Percentiles rank a stretch among this genome's conserved stretches.
Conservation (phyloP, 2,329 filamentous ascomycete genomes). For the Aspergillus sp. region DNA sequence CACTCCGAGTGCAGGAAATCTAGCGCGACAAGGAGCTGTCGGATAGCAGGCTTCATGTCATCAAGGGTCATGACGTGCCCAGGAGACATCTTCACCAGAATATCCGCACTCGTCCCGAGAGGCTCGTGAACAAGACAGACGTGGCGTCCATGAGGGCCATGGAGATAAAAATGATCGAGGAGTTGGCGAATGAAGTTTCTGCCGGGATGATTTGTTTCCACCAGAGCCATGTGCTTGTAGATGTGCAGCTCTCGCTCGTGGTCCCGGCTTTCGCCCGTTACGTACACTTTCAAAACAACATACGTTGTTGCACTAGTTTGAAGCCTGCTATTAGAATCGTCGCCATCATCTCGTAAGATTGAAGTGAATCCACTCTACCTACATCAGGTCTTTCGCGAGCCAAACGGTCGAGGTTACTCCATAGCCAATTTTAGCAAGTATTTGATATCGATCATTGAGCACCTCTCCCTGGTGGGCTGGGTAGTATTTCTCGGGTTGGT, state of each 20-base stretch:
- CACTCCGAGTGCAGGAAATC: constrained; percentile 14
- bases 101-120: constrained; percentile 15
- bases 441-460: constrained; percentile 21
- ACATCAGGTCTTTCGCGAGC: constrained; percentile 21
- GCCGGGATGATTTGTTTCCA: constrained; percentile 17
- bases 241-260: constrained; percentile 14
- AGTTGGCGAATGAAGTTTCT: constrained; percentile 20
- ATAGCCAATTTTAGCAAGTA: constrained; percentile 25
- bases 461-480: constrained; percentile 17
- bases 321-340: constrained; percentile 1
- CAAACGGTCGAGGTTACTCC: constrained; percentile 26
- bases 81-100: constrained; percentile 7
- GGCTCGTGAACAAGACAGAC: constrained; percentile 25
- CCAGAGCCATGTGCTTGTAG: constrained; percentile 17
- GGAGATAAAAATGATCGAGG: constrained; percentile 18
- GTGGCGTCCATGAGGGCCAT: constrained; percentile 18
- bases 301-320: constrained; percentile 14
- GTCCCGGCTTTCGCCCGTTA: constrained; percentile 10
- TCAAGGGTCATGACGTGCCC: constrained; percentile 10
- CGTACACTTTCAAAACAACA: constrained; percentile 21
- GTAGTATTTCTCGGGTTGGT: constrained; percentile 18
- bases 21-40: constrained; percentile 14
- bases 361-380: constrained; percentile 8
- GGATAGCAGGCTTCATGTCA: constrained; percentile 12
- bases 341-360: background rate